Conservation (phyloP, 257 asterid species). For the Fraxinus americana region DNA sequence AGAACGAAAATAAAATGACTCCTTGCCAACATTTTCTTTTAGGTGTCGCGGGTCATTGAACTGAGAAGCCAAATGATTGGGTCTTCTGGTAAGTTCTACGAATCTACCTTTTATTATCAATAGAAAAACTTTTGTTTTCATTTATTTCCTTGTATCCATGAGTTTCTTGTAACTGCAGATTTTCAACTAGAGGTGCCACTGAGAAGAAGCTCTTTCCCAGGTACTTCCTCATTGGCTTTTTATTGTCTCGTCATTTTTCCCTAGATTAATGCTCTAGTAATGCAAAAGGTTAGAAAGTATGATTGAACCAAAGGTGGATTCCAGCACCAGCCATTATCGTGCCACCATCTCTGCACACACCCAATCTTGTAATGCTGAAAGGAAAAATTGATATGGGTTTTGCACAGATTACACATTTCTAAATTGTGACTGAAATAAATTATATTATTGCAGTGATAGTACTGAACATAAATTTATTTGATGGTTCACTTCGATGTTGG, state of each 20-base stretch:
- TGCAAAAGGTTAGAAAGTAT: background rate
- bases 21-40: constrained; percentile 30
- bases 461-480: background rate
- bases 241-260: background rate
- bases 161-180: constrained; percentile 27
- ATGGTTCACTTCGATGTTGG: constrained; percentile 1
- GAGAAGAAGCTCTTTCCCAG: constrained; percentile 25
- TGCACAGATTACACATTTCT: background rate
- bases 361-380: background rate
- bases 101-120: constrained; percentile 4
- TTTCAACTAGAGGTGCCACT: constrained; percentile 22
- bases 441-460: background rate
- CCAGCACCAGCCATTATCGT: background rate
- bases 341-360: background rate
- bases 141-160: constrained; percentile 14
- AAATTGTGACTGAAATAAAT: constrained; percentile 9
- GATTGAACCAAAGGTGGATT: constrained; percentile 18
- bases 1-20: background rate
- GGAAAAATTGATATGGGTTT: background rate
- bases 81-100: constrained; percentile 38
- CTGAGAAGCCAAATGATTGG: constrained; percentile 46
- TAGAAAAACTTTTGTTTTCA: background rate
- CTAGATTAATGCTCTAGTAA: constrained; percentile 20
- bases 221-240: constrained; percentile 27
- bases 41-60: constrained; percentile 99